Base-by-base conservation (phyloP, 148 eudicot genomes). In the Camellia japonica region DNA sequence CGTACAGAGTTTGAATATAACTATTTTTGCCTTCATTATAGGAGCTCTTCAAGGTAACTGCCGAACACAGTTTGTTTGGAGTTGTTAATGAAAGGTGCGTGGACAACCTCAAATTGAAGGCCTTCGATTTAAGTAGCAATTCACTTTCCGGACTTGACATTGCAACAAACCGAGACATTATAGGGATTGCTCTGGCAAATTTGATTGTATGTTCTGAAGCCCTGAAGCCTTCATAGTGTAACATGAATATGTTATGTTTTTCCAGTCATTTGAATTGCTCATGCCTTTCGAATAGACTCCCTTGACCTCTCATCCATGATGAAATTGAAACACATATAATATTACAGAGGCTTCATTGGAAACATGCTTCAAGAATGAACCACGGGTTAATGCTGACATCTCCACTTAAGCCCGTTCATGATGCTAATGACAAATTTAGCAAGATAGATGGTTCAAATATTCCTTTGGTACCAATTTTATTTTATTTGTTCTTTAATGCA, bases 311-410 rank as follows among this genome's bases (percentile, higher is more conserved):
- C 38, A 10, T 62, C 46, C 51, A 56, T 12, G 9, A 44, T 41
- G 44, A 58, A 58, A 12, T 43, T 59, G 44, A 70, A 71, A 71
- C 6, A 62, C 14, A 10, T 13, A 59, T 58, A 73, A 47, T 56
- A n/a, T 68, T 88, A 81, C 94, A 94, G 98, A 88, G 98, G 87
- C 88, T 94, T 80, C 92, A 93, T 62, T 94, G 98, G 98, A 94
- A 93, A 83, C 95, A 94, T 55, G 97, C 97, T 82, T 94, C 98
- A 72, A 91, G 93, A 84, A 83, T 85, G 70, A 88, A 86, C 80
- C 92, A 86, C 82, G 97, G 98, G 75, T 82, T 94, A 81, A 93
- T 94, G 98, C 73, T 94, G 82, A 90, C 94, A 71, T 93, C 95
- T 87, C 95, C 98, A 20, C 91, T 94, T 71, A 91, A 95, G 80